These are phyloP conservation scores for Kockovaella imperatae DNA, from an alignment of 768 basidiomycete species.

Conservation along the genomic window DNA sequence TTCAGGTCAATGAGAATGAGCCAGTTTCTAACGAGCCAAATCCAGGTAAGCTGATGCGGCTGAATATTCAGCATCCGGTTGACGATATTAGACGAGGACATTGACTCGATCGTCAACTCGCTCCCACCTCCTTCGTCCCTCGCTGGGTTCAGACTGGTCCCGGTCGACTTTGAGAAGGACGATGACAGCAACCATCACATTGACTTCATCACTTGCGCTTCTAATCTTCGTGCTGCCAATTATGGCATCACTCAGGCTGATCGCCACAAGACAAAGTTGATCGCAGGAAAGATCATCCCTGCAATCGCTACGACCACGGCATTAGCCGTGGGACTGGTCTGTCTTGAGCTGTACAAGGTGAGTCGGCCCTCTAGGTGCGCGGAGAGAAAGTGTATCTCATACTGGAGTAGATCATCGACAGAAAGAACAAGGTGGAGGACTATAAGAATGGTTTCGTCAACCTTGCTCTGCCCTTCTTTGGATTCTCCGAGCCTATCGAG, in stretches of 20 bases:
- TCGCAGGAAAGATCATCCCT: conserved; percentile 98
- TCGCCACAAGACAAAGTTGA: conserved; percentile 80
- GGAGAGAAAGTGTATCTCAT: not conserved
- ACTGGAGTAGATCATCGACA: conserved; percentile 73
- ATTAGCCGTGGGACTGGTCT: conserved; percentile 88
- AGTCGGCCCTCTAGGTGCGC: conserved; percentile 1
- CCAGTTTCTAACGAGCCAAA: conserved; percentile 53
- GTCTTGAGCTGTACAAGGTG: conserved; percentile 95
- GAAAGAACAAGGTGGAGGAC: conserved; percentile 82
- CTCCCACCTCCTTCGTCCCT: conserved; percentile 84
- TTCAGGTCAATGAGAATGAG: conserved; percentile 92
- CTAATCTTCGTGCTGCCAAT: conserved; percentile 91
- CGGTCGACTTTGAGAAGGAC: conserved; percentile 98
- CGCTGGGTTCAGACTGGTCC: conserved; percentile 88
- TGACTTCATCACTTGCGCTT: conserved; percentile 96
- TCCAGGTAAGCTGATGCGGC: conserved; percentile 41
- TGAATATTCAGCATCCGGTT: not conserved
- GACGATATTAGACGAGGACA: conserved; percentile 47
- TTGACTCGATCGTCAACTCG: conserved; percentile 55
- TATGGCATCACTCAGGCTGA: conserved; percentile 82
- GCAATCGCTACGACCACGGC: conserved; percentile 98
- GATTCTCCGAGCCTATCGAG: conserved; percentile 93
- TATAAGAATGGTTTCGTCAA: conserved; percentile 99
- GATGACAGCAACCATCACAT: conserved; percentile 97
- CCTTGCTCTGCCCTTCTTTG: conserved; percentile 95